Evolutionary conservation across 208 protist species (phyloP).

Genomic region (Phytomonas sp.): DNA sequence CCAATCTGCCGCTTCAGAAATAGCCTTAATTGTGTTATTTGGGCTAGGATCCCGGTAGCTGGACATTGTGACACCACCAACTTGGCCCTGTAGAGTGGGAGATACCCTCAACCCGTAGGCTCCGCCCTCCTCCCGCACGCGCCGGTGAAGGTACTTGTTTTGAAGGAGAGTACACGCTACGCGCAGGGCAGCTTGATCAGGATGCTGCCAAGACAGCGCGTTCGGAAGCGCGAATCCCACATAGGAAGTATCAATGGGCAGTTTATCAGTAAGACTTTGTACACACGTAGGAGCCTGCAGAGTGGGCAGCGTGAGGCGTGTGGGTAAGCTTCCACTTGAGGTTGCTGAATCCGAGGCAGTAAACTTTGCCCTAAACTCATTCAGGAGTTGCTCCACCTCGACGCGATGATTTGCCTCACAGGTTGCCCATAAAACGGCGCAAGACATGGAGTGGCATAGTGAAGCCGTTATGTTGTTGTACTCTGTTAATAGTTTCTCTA

Average conservation of each 20-base stretch:
- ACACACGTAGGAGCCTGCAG: slow-evolving; percentile 11
- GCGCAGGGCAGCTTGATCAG: slow-evolving; percentile 62
- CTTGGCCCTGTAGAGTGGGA: slow-evolving; percentile 65
- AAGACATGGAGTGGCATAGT: slow-evolving; percentile 38
- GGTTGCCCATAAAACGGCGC: slow-evolving; percentile 69
- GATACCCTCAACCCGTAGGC: slow-evolving; percentile 71
- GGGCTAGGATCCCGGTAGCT: slow-evolving; percentile 87
- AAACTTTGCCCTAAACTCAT: slow-evolving; percentile 34
- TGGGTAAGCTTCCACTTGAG: not conserved
- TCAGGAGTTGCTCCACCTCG: slow-evolving; percentile 47
- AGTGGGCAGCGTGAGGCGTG: slow-evolving; percentile 21
- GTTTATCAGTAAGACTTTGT: slow-evolving; percentile 23
- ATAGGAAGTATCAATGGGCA: slow-evolving; percentile 84
- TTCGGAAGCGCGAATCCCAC: slow-evolving; percentile 63
- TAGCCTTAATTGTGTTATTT: slow-evolving; percentile 49
- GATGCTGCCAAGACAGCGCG: slow-evolving; percentile 41
- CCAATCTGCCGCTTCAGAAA: slow-evolving; percentile 63
- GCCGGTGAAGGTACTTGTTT: slow-evolving; percentile 86
- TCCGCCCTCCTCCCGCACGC: slow-evolving; percentile 86
- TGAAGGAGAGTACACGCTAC: slow-evolving; percentile 62
- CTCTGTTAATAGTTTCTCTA: slow-evolving; percentile 31
- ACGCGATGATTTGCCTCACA: slow-evolving; percentile 54
- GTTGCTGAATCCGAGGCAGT: slow-evolving; percentile 7
- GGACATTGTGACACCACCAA: slow-evolving; percentile 73
- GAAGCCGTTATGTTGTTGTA: slow-evolving; percentile 29